Conservation (phyloP, 257 asterid genomes). For the Cordia subcordata region DNA sequence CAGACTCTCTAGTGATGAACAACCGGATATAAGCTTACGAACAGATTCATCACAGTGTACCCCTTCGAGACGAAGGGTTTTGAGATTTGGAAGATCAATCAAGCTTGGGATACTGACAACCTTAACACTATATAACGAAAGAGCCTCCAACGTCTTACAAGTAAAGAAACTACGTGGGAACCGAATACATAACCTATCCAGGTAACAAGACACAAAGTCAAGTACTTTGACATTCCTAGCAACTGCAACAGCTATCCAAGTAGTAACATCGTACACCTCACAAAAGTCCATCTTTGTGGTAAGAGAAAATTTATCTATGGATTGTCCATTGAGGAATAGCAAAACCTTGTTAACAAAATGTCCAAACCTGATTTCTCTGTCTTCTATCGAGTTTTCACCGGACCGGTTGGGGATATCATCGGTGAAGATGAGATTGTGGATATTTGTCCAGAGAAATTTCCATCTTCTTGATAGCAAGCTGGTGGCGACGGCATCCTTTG, state of each 20-base stretch:
- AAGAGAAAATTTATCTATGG: not conserved
- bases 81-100: not conserved
- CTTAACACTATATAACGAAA: not conserved
- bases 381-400: no score
- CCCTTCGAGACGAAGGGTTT: not conserved
- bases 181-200: no score
- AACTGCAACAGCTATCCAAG: not conserved
- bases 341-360: not conserved
- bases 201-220: not conserved
- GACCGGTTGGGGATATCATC: no score
- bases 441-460: slow-evolving; percentile 1
- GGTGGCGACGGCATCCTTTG: not conserved
- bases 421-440: not conserved
- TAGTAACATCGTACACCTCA: not conserved
- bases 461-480: slow-evolving; percentile 3
- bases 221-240: not conserved
- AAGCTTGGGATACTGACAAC: not conserved
- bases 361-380: not conserved
- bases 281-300: not conserved
- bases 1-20: not conserved
- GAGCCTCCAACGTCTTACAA: not conserved
- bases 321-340: not conserved
- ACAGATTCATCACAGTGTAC: not conserved
- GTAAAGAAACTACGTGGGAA: not conserved
- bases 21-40: not conserved